phyloP scores from a whole-genome alignment of 805 yeast species.

The Torulaspora franciscae region DNA sequence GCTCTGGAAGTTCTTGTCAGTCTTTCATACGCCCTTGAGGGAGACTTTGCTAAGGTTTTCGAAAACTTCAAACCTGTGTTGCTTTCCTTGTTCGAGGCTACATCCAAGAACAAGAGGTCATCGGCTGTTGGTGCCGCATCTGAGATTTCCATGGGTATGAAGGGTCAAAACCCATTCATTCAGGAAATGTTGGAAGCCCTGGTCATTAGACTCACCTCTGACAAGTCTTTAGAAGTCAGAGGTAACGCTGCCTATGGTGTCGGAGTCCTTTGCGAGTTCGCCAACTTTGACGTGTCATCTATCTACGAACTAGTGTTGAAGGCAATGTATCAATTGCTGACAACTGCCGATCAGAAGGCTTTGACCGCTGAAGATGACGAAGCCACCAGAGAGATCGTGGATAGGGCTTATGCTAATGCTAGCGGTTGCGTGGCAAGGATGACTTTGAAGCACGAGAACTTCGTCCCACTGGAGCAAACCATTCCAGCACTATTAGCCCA shows the following conservation, averaged over 20 bases:
- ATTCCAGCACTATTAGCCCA: constrained; percentile 69
- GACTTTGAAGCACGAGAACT: constrained; percentile 63
- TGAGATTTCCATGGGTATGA: constrained; percentile 76
- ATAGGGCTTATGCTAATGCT: constrained; percentile 87
- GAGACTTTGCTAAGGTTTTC: constrained; percentile 71
- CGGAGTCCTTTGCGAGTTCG: constrained; percentile 60
- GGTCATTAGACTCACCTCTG: constrained; percentile 61
- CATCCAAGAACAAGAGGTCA: constrained; percentile 70
- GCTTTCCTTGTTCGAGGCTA: constrained; percentile 51
- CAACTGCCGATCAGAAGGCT: constrained; percentile 73
- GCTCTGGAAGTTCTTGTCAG: constrained; percentile 81
- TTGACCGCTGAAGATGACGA: constrained; percentile 52
- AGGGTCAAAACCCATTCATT: constrained; percentile 57
- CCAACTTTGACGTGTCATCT: constrained; percentile 51
- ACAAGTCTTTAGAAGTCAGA: constrained; percentile 79
- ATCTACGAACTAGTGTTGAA: constrained; percentile 65
- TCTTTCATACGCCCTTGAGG: constrained; percentile 70
- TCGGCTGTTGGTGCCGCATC: constrained; percentile 86
- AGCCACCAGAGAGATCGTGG: constrained; percentile 70
- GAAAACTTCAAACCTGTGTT: constrained; percentile 64
- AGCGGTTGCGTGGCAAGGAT: constrained; percentile 96
- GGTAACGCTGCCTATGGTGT: constrained; percentile 96
- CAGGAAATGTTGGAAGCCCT: constrained; percentile 69
- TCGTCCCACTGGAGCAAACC: constrained; percentile 74
- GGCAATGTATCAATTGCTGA: constrained; percentile 64